These are phyloP conservation scores for Solanum acaule DNA, from an alignment of 257 asterid species.

Conservation along the genomic window DNA sequence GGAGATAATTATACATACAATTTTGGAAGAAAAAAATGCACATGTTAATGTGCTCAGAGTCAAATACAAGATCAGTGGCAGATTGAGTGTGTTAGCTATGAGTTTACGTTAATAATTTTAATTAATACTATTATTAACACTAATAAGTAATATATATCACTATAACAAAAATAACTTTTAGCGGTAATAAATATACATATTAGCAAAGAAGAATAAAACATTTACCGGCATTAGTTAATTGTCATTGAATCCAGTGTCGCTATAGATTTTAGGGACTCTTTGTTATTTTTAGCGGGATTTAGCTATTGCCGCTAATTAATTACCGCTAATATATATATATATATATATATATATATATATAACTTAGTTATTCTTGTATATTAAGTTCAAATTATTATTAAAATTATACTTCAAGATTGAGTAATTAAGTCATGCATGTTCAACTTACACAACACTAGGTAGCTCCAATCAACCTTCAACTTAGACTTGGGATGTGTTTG, in stretches of 20 bases:
- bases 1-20: background rate
- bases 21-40: background rate
- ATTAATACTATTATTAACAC: no score
- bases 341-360: background rate
- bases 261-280: no score
- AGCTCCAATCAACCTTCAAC: background rate
- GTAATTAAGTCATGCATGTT: background rate
- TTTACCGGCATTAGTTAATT: no score
- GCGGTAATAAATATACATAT: no score
- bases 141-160: no score
- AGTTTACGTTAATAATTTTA: background rate
- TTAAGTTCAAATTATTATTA: no score
- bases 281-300: background rate
- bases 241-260: background rate
- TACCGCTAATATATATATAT: no score
- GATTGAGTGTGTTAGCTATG: background rate
- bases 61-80: background rate
- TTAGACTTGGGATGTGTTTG: background rate
- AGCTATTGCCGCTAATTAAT: no score
- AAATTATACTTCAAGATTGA: background rate
- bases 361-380: background rate
- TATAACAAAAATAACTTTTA: no score
- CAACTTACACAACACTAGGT: background rate
- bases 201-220: fast-evolving
- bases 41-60: background rate